phyloP scores from a whole-genome alignment of 2,329 filamentous ascomycete genomes.

The Diplodia intermedia region DNA sequence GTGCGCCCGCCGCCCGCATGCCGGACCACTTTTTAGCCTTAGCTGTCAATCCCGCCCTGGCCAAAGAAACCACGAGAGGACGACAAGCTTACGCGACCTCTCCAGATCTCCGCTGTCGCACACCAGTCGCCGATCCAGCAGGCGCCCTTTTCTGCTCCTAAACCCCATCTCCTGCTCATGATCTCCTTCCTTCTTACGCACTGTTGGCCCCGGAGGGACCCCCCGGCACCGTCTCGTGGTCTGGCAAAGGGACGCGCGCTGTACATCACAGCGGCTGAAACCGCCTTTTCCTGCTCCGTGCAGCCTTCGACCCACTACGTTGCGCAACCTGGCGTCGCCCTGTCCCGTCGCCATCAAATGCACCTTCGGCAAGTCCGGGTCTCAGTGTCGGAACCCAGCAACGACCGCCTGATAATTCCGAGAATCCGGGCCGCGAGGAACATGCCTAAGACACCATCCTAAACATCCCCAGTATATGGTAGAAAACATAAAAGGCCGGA shows the following conservation, averaged over 20 bases:
- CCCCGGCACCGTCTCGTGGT: background rate
- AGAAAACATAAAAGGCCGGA: too few species aligned
- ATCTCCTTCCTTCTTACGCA: slow-evolving; percentile 4
- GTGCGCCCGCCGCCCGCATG: slow-evolving; percentile 8
- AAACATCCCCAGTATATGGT: too few species aligned
- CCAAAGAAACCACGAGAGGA: background rate
- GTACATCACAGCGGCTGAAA: slow-evolving; percentile 5
- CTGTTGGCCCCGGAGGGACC: background rate
- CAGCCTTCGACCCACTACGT: background rate
- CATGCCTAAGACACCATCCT: too few species aligned
- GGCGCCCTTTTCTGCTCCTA: background rate
- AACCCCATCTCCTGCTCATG: background rate
- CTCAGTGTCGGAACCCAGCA: too few species aligned
- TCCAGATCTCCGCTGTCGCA: background rate
- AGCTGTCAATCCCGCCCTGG: background rate
- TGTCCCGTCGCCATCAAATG: too few species aligned
- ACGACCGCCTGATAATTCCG: too few species aligned
- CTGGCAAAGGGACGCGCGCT: background rate
- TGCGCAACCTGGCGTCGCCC: too few species aligned
- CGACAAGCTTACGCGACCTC: slow-evolving; percentile 1
- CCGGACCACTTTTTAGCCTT: slow-evolving; percentile 20
- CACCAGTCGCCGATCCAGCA: background rate
- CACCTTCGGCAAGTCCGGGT: too few species aligned
- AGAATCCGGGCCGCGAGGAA: too few species aligned
- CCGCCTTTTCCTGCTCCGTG: background rate